A percentile compares a stretch with the other conserved stretches of the same genome.
Evolutionary conservation across 805 yeast genomes (phyloP).

Genomic region (Spathaspora boniae): DNA sequence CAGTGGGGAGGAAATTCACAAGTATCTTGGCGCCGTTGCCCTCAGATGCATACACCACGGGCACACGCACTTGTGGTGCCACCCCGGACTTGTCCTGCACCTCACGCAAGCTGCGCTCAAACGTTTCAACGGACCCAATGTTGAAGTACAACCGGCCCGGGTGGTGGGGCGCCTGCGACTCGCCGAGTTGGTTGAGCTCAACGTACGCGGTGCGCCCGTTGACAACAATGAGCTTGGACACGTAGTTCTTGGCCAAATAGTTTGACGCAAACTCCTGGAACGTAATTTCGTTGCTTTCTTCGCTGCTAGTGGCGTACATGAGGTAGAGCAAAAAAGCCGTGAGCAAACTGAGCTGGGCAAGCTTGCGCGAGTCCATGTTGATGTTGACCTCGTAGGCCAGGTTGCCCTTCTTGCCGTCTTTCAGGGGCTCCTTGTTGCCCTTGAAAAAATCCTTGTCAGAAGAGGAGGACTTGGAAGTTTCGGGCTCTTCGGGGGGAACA

Average conservation of each 20-base stretch:
- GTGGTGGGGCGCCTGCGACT: conserved; percentile 35
- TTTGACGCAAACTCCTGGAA: conserved; percentile 88
- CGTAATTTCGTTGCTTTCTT: conserved; percentile 52
- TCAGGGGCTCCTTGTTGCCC: conserved; percentile 9
- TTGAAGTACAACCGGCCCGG: conserved; percentile 47
- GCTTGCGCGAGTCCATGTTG: conserved; percentile 20
- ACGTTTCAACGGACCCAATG: conserved; percentile 85
- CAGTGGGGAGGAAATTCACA: conserved; percentile 82
- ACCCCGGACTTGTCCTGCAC: conserved; percentile 71
- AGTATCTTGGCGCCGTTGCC: conserved; percentile 62
- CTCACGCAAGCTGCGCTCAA: conserved; percentile 73
- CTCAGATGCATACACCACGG: conserved; percentile 74
- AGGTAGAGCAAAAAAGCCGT: conserved; percentile 26
- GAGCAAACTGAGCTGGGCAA: conserved; percentile 30
- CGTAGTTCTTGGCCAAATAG: conserved; percentile 74
- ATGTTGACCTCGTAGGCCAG: conserved; percentile 18
- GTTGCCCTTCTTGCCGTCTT: conserved; percentile 9
- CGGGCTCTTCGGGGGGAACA: conserved; percentile 3
- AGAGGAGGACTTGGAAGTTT: conserved; percentile 4
- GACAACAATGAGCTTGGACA: conserved; percentile 67
- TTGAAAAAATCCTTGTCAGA: conserved; percentile 7
- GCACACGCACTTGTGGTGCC: conserved; percentile 63
- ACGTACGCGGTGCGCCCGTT: conserved; percentile 77
- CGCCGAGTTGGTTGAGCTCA: conserved; percentile 58
- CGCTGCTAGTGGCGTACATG: conserved; percentile 16